Percentiles rank a stretch among this genome's conserved stretches.
These are phyloP conservation scores for Xylariaceae sp. DNA, from an alignment of 2,329 filamentous ascomycete species.

Conservation along the genomic window DNA sequence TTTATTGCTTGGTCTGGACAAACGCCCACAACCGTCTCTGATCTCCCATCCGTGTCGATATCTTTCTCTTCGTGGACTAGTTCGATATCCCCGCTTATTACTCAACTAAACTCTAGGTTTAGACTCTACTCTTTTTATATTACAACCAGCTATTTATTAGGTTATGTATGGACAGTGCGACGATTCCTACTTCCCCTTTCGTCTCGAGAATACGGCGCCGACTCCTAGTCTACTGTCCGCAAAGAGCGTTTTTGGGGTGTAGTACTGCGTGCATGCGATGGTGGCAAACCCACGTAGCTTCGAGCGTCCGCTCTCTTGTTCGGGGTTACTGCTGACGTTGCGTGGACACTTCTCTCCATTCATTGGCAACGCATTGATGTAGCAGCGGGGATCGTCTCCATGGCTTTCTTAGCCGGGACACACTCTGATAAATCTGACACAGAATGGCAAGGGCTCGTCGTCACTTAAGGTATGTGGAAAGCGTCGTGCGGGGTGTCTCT, in stretches of 20 bases:
- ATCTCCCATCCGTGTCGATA: no score
- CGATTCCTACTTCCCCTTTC: no score
- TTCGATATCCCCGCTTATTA: no score
- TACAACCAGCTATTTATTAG: no score
- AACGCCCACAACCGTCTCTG: no score
- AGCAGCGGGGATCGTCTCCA: conserved; percentile 13
- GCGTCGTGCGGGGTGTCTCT: conserved; percentile 19
- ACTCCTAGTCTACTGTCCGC: conserved; percentile 4
- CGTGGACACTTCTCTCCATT: conserved; percentile 11
- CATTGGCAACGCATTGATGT: conserved; percentile 19
- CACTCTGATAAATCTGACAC: conserved; percentile 17
- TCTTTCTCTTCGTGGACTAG: no score
- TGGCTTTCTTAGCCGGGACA: conserved; percentile 20
- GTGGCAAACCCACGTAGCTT: conserved; percentile 11
- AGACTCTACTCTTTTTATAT: no score
- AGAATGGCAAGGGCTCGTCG: conserved; percentile 17
- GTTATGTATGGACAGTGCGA: no score
- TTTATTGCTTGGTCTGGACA: no score
- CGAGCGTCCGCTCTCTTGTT: conserved; percentile 8
- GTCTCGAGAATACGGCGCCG: no score
- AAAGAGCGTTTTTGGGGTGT: conserved; percentile 6
- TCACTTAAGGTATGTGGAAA: no score
- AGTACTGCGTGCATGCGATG: conserved; percentile 9
- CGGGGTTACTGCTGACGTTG: conserved; percentile 18
- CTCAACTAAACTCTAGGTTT: no score